Evolutionary conservation across 768 basidiomycete genomes (phyloP).

Genomic region (Guyanaporus albipodus): DNA sequence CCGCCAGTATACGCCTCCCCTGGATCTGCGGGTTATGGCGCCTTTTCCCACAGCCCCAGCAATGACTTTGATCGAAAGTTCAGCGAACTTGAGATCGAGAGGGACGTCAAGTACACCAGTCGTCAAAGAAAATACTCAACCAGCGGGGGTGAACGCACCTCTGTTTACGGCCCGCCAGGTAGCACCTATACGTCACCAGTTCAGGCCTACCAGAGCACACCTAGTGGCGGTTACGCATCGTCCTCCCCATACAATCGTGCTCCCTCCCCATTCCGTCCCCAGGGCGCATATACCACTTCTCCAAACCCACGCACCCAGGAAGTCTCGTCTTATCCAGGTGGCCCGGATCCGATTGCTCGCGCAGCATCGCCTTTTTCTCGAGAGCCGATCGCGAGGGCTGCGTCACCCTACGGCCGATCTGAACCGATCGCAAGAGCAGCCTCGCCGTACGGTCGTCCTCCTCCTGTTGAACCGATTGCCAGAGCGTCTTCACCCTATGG

Average conservation of each 20-base stretch:
- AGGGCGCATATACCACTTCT: conserved; percentile 35
- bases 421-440: conserved; percentile 24
- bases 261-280: conserved; percentile 32
- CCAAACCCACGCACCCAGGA: conserved; percentile 50
- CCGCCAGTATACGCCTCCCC: conserved; percentile 28
- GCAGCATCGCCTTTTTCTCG: conserved; percentile 37
- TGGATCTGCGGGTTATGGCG: conserved; percentile 21
- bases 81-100: conserved; percentile 30
- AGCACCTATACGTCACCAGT: conserved; percentile 24
- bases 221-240: conserved; percentile 29
- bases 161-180: conserved; percentile 16
- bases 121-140: conserved; percentile 47
- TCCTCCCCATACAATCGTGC: conserved; percentile 31
- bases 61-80: conserved; percentile 38
- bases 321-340: conserved; percentile 38
- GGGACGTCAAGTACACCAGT: conserved; percentile 28
- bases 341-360: conserved; percentile 30
- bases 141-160: conserved; percentile 33
- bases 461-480: conserved; percentile 38
- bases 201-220: conserved; percentile 25
- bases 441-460: conserved; percentile 32
- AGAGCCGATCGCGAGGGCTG: conserved; percentile 27
- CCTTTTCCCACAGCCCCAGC: conserved; percentile 26
- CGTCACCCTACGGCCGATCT: conserved; percentile 34
- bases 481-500: conserved; percentile 33